phyloP scores from a whole-genome alignment of 2,329 filamentous ascomycete species.

The Fusarium anguioides region DNA sequence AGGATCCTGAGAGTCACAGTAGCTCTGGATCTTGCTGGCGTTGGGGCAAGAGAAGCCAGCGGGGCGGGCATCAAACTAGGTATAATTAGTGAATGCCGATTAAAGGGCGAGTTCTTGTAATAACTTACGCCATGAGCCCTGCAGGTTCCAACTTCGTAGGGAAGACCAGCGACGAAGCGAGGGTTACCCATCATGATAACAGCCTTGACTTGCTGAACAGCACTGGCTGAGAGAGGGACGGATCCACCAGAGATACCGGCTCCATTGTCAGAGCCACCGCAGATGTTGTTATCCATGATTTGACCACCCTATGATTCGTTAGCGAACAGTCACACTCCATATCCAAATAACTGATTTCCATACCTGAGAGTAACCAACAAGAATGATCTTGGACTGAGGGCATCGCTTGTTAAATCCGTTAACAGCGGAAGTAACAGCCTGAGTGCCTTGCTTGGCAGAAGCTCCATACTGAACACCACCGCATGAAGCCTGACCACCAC shows the following conservation, averaged over 20 bases:
- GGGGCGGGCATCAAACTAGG: constrained; percentile 69
- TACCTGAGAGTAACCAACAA: constrained; percentile 72
- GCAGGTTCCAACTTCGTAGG: constrained; percentile 72
- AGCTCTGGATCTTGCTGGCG: constrained; percentile 67
- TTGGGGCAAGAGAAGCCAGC: constrained; percentile 67
- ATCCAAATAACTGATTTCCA: background rate
- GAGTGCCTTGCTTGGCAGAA: constrained; percentile 67
- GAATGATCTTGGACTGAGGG: constrained; percentile 66
- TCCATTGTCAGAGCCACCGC: constrained; percentile 65
- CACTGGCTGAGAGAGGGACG: constrained; percentile 56
- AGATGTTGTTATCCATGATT: constrained; percentile 72
- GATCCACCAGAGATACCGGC: constrained; percentile 58
- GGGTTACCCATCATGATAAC: constrained; percentile 75
- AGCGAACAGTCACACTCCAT: background rate
- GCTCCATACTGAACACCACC: constrained; percentile 69
- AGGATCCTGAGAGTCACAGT: constrained; percentile 72
- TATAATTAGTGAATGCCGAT: no score
- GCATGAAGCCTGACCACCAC: constrained; percentile 68
- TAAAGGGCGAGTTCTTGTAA: no score
- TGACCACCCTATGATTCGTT: constrained; percentile 62
- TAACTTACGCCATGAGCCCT: constrained; percentile 64
- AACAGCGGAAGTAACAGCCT: constrained; percentile 68
- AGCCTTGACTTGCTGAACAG: constrained; percentile 68
- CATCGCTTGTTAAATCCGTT: constrained; percentile 67
- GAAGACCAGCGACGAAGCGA: constrained; percentile 63